These are phyloP conservation scores for Setaria viridis DNA, from an alignment of 202 grass and related monocot genomes.

Conservation along the genomic window DNA sequence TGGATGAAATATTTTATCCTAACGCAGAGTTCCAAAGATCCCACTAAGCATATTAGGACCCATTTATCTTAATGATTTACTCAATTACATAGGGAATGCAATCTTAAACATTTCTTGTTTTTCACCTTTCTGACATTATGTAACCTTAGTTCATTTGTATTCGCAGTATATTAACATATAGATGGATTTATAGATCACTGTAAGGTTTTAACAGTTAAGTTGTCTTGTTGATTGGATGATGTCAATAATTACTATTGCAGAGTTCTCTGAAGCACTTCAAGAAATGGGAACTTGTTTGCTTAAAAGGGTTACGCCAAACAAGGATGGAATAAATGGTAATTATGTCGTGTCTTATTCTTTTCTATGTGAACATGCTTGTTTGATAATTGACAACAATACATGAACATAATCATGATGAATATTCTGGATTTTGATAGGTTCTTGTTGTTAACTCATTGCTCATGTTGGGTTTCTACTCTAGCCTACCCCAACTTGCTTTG, in stretches of 20 bases:
- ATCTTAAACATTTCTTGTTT: slow-evolving; percentile 16
- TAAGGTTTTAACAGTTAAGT: background rate
- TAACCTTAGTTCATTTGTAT: slow-evolving; percentile 24
- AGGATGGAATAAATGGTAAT: slow-evolving; percentile 93
- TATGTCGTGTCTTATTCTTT: slow-evolving; percentile 7
- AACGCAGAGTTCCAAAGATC: background rate
- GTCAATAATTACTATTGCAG: slow-evolving; percentile 54
- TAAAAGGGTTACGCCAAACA: slow-evolving; percentile 82
- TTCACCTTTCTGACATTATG: slow-evolving; percentile 1
- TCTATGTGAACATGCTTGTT: background rate
- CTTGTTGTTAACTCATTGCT: background rate
- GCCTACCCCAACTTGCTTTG: background rate
- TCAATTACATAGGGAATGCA: background rate
- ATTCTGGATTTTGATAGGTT: background rate
- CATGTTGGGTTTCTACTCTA: background rate
- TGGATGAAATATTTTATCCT: background rate
- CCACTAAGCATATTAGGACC: background rate
- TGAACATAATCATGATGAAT: slow-evolving; percentile 9
- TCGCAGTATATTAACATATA: slow-evolving; percentile 17
- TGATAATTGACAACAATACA: background rate
- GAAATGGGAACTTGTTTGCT: slow-evolving; percentile 97
- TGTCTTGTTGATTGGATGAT: slow-evolving; percentile 14
- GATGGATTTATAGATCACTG: background rate
- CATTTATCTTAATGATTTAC: slow-evolving; percentile 8
- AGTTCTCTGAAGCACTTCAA: slow-evolving; percentile 92